A percentile compares a stretch with the other conserved stretches of the same genome.
Conservation (phyloP, 441 rosid species). For the Biscutella auriculata region DNA sequence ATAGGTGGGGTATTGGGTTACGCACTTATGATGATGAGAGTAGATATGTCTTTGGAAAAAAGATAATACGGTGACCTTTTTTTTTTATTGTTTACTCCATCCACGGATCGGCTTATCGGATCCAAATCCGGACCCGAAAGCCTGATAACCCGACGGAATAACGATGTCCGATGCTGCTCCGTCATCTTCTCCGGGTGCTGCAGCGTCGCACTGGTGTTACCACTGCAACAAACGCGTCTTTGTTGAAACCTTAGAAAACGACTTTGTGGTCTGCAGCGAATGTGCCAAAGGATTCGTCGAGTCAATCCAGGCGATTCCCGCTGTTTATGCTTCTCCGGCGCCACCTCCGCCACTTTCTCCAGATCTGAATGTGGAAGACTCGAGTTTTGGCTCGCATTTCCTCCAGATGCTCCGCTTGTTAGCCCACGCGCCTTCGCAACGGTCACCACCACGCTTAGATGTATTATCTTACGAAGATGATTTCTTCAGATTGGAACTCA, state of each 20-base stretch:
- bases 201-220: conserved; percentile 48
- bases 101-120: too few relatives aligned
- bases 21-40: too few relatives aligned
- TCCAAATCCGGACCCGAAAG: conserved; percentile 18
- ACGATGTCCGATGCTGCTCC: conserved; percentile 44
- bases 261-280: conserved; percentile 35
- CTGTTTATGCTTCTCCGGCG: conserved; percentile 11
- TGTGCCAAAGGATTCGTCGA: conserved; percentile 61
- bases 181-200: conserved; percentile 18
- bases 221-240: conserved; percentile 54
- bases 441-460: conserved; percentile 30
- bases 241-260: conserved; percentile 34
- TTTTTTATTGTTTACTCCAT: too few relatives aligned
- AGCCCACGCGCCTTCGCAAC: conserved; percentile 44
- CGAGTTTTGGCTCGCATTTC: conserved; percentile 45
- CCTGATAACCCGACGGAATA: background rate
- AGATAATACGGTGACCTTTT: too few relatives aligned
- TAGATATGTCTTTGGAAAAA: too few relatives aligned
- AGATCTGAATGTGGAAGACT: conserved; percentile 33
- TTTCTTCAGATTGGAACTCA: conserved; percentile 50
- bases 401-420: conserved; percentile 48
- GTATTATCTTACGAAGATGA: conserved; percentile 44
- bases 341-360: conserved; percentile 27
- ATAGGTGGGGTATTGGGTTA: too few relatives aligned
- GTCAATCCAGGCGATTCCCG: conserved; percentile 29